phyloP scores from a whole-genome alignment of 225 moss, liverwort and hornwort species.

The Lunularia cruciata region DNA sequence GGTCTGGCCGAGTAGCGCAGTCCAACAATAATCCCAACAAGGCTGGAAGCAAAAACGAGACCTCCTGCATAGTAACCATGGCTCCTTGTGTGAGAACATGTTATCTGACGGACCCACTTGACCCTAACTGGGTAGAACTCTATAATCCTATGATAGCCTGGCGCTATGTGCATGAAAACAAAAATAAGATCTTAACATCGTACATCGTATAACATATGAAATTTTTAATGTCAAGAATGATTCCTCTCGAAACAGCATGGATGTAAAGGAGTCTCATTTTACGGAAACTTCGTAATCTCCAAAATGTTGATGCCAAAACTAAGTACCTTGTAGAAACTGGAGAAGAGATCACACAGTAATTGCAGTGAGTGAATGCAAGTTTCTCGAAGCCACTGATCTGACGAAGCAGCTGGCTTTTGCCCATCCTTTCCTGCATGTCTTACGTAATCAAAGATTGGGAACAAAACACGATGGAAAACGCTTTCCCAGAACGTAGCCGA shows the following conservation, averaged over 20 bases:
- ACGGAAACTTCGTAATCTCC: too few relatives aligned
- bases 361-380: slow-evolving; percentile 99
- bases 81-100: too few relatives aligned
- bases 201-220: too few relatives aligned
- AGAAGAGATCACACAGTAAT: slow-evolving; percentile 96
- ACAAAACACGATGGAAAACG: slow-evolving; percentile 95
- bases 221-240: too few relatives aligned
- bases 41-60: slow-evolving; percentile 91
- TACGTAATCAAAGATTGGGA: slow-evolving; percentile 98
- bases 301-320: too few relatives aligned
- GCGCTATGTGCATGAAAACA: too few relatives aligned
- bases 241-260: too few relatives aligned
- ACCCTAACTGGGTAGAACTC: too few relatives aligned
- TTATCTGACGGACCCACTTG: too few relatives aligned
- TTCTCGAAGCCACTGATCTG: slow-evolving; percentile 96
- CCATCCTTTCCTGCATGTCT: slow-evolving; percentile 99
- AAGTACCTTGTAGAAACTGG: slow-evolving; percentile 96
- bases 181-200: too few relatives aligned
- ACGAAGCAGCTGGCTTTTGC: slow-evolving; percentile 84
- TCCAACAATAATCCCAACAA: slow-evolving; percentile 93
- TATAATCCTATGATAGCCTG: too few relatives aligned
- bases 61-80: slow-evolving; percentile 61
- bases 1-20: slow-evolving; percentile 98
- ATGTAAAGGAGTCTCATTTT: too few relatives aligned
- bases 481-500: slow-evolving; percentile 97